These are phyloP conservation scores for Debaryomyces nepalensis DNA, from an alignment of 1,139 yeast genomes.

Conservation along the genomic window DNA sequence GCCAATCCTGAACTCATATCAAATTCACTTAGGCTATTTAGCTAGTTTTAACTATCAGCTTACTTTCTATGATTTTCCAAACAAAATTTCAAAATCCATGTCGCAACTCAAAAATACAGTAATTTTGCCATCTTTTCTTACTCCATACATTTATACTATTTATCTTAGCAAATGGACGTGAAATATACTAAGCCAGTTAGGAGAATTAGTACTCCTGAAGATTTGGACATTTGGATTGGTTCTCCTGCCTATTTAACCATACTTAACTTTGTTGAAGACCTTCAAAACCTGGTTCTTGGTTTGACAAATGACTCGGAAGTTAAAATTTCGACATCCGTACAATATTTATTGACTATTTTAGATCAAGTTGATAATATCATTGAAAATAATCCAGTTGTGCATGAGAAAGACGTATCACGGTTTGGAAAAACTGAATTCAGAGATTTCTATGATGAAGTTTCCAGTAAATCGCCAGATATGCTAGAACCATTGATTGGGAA, in stretches of 20 bases:
- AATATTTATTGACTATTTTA: conserved; percentile 44
- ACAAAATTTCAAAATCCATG: not conserved
- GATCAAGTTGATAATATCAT: conserved; percentile 51
- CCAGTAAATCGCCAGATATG: conserved; percentile 30
- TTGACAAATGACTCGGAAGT: conserved; percentile 52
- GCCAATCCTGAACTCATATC: conserved; percentile 11
- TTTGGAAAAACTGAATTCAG: conserved; percentile 92
- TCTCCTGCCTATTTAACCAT: conserved; percentile 57
- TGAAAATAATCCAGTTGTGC: conserved; percentile 64
- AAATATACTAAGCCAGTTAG: conserved; percentile 43
- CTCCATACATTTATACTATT: not conserved
- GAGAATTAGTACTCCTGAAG: conserved; percentile 63
- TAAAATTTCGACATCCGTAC: conserved; percentile 35
- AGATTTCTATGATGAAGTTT: conserved; percentile 77
- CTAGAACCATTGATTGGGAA: conserved; percentile 24
- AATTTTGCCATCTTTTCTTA: conserved; percentile 8
- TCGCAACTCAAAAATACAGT: conserved; percentile 5
- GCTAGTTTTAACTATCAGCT: conserved; percentile 1
- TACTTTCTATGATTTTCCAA: not conserved
- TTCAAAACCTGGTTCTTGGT: conserved; percentile 75
- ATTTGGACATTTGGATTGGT: conserved; percentile 64
- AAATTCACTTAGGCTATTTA: not conserved
- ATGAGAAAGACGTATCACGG: conserved; percentile 71
- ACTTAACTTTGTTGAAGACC: conserved; percentile 55
- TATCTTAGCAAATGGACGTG: conserved; percentile 6